Evolutionary conservation across 1,284 basidiomycete species (phyloP).

Genomic region (Dichomitus squalens): DNA sequence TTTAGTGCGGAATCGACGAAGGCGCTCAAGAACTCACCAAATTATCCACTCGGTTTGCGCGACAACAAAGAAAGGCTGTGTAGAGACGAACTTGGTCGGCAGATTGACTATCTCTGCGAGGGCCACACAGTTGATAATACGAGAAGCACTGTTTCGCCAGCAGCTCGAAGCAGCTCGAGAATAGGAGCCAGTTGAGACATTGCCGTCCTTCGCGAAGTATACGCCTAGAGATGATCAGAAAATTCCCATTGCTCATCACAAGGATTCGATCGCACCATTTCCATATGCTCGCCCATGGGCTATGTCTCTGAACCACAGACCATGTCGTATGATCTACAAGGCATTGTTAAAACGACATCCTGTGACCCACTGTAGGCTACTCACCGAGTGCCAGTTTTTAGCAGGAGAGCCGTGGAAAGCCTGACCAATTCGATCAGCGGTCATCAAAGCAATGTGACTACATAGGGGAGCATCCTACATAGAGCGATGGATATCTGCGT

Average conservation of each 20-base stretch:
- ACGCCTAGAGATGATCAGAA: slow-evolving; percentile 45
- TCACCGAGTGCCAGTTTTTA: slow-evolving; percentile 66
- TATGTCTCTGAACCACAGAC: slow-evolving; percentile 57
- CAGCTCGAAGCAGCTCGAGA: slow-evolving; percentile 34
- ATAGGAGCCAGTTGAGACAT: slow-evolving; percentile 47
- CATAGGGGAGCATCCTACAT: slow-evolving; percentile 39
- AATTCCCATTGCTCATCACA: not conserved
- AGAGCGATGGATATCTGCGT: slow-evolving; percentile 52
- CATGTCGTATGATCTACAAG: slow-evolving; percentile 62
- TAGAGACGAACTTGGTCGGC: slow-evolving; percentile 49
- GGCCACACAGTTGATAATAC: slow-evolving; percentile 50
- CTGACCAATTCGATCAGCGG: slow-evolving; percentile 31
- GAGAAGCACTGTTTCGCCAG: slow-evolving; percentile 52
- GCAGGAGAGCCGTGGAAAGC: slow-evolving; percentile 65
- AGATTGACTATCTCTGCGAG: slow-evolving; percentile 65
- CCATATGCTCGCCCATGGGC: slow-evolving; percentile 58
- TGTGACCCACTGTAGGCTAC: slow-evolving; percentile 8
- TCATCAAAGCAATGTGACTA: not conserved
- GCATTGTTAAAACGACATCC: not conserved
- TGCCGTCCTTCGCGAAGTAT: slow-evolving; percentile 61
- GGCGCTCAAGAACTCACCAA: slow-evolving; percentile 44
- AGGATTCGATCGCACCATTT: slow-evolving; percentile 45
- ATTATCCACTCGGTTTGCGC: slow-evolving; percentile 64
- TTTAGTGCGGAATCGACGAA: not conserved
- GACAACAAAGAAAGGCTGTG: slow-evolving; percentile 56